Base-by-base conservation (phyloP, 331 rosid genomes). In the Quercus phellos region DNA sequence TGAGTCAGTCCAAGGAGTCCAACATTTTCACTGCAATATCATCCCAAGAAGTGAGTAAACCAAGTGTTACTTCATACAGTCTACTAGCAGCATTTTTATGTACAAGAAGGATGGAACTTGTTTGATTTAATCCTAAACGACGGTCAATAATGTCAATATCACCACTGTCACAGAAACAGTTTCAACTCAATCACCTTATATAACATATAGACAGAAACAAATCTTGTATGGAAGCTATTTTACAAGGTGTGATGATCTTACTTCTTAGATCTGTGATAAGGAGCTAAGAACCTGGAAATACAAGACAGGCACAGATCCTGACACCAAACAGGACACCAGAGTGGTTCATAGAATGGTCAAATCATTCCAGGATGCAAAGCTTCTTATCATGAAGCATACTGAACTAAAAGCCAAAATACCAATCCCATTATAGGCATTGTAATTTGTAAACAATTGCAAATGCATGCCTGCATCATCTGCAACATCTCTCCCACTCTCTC, bases 1-100 rank as follows among this genome's bases (percentile, higher is more conserved):
- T 77, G 91, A 0, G 99, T 95, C 77, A 95, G 78, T 72, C 99
- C 99, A 78, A 95, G 97, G 43, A 93, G 89, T 26, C 99, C 99
- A 27, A 91, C 93, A 81, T 95, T 95, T 84, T 95, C 99, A 18
- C 99, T 95, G 89, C 85, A 82, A 51, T 3, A 79, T 6, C 73
- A 74, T 74, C 30, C 9, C 10, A 55, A 79, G 61, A 53, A 68
- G 32, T 72, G 18, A 19, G 42, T 51, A 29, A 66, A 27, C 51
- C 68, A 61, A 61, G 38, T 61, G 32, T 13, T 17, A 12, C n/a
- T 60, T 60, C 30, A 24, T 13, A 60, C n/a, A 27, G 8, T 59
- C 67, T 22, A 22, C 27, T 13, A 59, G 43, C 46, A 16, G 43
- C 16, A 11, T 14, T 30, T 63, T 63, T 29, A 5, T 2, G 12